phyloP scores from a whole-genome alignment of 768 basidiomycete species.

The Auriscalpium vulgare region DNA sequence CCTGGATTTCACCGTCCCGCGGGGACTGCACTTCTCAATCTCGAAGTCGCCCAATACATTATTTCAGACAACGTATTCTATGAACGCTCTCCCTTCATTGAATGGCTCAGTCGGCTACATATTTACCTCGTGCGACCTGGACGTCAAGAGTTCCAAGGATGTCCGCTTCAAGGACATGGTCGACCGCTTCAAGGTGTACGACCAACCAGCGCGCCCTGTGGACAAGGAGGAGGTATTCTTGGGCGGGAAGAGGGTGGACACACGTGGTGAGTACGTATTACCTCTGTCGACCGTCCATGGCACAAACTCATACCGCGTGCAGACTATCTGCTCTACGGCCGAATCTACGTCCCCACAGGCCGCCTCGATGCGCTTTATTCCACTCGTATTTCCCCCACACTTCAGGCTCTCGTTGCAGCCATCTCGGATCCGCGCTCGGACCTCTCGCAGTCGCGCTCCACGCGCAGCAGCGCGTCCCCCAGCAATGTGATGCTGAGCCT shows the following conservation, averaged over 20 bases:
- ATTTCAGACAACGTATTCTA: constrained; percentile 86
- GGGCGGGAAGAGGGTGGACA: constrained; percentile 70
- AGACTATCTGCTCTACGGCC: constrained; percentile 94
- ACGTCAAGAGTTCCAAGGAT: constrained; percentile 58
- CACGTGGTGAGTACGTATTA: constrained; percentile 47
- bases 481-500: constrained; percentile 77
- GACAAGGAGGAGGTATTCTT: constrained; percentile 74
- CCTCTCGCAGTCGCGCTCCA: constrained; percentile 31
- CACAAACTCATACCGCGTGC: constrained; percentile 15
- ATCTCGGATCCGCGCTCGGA: constrained; percentile 72
- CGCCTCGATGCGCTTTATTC: constrained; percentile 87
- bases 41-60: constrained; percentile 85
- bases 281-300: constrained; percentile 10
- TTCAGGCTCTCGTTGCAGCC: constrained; percentile 78
- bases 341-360: constrained; percentile 83
- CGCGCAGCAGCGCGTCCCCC: constrained; percentile 33
- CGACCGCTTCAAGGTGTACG: constrained; percentile 80
- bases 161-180: constrained; percentile 84
- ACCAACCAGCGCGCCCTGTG: constrained; percentile 74
- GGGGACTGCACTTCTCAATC: constrained; percentile 68
- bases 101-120: constrained; percentile 92
- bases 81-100: constrained; percentile 88
- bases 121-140: constrained; percentile 80
- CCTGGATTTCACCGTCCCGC: constrained; percentile 85
- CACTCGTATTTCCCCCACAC: constrained; percentile 65